Percentiles rank a stretch among this genome's conserved stretches.
phyloP scores from a whole-genome alignment of 2,329 filamentous ascomycete species.

The Fusarium stilboides region DNA sequence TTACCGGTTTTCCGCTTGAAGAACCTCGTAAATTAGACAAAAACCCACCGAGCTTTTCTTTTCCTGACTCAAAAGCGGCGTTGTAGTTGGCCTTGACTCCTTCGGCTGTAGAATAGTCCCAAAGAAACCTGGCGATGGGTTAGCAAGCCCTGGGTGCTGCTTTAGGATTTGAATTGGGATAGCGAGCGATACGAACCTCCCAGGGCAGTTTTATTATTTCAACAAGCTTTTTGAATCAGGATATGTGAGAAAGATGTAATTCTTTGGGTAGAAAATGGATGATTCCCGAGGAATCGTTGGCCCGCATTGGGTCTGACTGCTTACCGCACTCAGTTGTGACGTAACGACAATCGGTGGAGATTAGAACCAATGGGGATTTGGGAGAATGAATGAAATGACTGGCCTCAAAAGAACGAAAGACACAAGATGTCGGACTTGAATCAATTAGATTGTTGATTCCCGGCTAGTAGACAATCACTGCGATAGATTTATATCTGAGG shows the following conservation, averaged over 20 bases:
- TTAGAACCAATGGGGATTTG: neutral
- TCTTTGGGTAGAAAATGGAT: no score
- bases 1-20: neutral
- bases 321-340: conserved; percentile 8
- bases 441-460: no score
- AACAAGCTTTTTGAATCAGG: neutral
- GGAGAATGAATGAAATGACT: no score
- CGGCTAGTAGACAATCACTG: no score
- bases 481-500: no score
- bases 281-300: no score
- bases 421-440: no score
- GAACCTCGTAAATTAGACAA: neutral
- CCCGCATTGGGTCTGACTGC: neutral
- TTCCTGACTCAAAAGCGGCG: neutral
- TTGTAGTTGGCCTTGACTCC: conserved; percentile 23
- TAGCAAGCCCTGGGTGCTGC: neutral
- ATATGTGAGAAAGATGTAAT: neutral
- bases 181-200: conserved; percentile 12
- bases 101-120: conserved; percentile 27
- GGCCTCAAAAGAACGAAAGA: no score
- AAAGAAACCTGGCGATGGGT: neutral
- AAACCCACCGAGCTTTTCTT: conserved; percentile 6
- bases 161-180: conserved; percentile 20
- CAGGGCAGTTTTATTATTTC: conserved; percentile 19
- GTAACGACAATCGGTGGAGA: neutral